These are phyloP conservation scores for Globisporangium viniferum DNA, from an alignment of 352 stramenopile genomes.

Conservation along the genomic window DNA sequence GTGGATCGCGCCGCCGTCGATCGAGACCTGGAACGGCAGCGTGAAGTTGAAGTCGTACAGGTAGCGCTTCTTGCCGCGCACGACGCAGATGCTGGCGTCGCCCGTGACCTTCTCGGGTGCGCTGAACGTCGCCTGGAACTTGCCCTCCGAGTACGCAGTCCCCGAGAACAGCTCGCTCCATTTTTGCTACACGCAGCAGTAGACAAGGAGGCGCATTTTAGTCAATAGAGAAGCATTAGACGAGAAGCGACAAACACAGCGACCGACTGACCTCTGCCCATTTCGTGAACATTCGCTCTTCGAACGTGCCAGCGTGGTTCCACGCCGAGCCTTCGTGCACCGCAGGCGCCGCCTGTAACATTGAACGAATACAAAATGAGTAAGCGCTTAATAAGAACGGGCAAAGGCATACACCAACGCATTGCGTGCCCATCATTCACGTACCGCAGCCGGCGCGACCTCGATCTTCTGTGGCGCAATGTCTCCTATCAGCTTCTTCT, in stretches of 20 bases:
- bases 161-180: conserved; percentile 50
- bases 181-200: conserved; percentile 36
- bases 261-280: conserved; percentile 56
- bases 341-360: conserved; percentile 17
- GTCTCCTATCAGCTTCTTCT: conserved; percentile 96
- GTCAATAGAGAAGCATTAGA: background rate
- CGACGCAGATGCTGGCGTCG: conserved; percentile 86
- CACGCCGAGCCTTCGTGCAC: conserved; percentile 85
- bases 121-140: conserved; percentile 45
- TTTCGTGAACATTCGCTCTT: conserved; percentile 85
- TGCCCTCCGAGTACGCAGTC: conserved; percentile 37
- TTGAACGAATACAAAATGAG: background rate
- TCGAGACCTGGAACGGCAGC: conserved; percentile 61
- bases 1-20: conserved; percentile 44
- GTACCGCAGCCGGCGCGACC: conserved; percentile 28
- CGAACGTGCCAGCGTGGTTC: conserved; percentile 92
- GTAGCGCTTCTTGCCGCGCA: conserved; percentile 87
- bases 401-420: background rate
- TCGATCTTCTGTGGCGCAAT: conserved; percentile 87
- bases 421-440: background rate
- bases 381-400: background rate
- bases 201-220: background rate
- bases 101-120: conserved; percentile 68
- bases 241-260: background rate
- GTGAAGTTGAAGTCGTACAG: conserved; percentile 87